These are phyloP conservation scores for Apiospora aurea DNA, from an alignment of 2,329 filamentous ascomycete species.

Conservation along the genomic window DNA sequence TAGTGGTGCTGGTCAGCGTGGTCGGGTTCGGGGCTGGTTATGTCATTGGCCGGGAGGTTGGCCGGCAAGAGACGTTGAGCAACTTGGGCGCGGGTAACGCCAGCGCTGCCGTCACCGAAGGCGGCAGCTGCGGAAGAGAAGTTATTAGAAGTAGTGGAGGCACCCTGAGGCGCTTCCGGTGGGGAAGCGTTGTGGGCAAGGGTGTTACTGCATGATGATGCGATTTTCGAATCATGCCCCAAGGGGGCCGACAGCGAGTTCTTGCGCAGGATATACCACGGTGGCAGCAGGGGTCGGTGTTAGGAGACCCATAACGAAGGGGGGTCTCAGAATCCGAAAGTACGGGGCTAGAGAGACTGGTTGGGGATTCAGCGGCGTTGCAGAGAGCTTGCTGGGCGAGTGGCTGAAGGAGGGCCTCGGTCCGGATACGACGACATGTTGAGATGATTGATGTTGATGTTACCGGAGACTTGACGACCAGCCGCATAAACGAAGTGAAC, in stretches of 20 bases:
- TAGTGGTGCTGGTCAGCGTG: constrained; percentile 71
- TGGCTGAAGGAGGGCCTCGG: background rate
- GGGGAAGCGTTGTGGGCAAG: constrained; percentile 57
- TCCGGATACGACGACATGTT: constrained; percentile 6
- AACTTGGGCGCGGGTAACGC: constrained; percentile 52
- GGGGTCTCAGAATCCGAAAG: too few species aligned
- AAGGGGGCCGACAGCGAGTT: background rate
- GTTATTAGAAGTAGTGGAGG: constrained; percentile 59
- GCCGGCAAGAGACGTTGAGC: constrained; percentile 63
- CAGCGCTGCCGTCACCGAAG: constrained; percentile 46
- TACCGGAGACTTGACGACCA: background rate
- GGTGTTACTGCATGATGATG: constrained; percentile 14
- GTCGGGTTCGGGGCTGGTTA: constrained; percentile 75
- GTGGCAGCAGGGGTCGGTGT: background rate
- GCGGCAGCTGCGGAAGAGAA: constrained; percentile 59
- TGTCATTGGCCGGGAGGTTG: constrained; percentile 71
- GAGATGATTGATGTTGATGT: constrained; percentile 21
- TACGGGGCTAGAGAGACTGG: background rate
- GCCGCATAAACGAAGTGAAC: background rate
- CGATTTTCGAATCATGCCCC: background rate
- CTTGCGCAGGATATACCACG: constrained; percentile 11
- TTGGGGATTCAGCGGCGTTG: background rate
- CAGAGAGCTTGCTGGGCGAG: background rate
- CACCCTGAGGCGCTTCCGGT: constrained; percentile 60
- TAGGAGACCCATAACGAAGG: background rate